These are phyloP conservation scores for Beverwykella pulmonaria DNA, from an alignment of 495 filamentous ascomycete species.

Conservation along the genomic window DNA sequence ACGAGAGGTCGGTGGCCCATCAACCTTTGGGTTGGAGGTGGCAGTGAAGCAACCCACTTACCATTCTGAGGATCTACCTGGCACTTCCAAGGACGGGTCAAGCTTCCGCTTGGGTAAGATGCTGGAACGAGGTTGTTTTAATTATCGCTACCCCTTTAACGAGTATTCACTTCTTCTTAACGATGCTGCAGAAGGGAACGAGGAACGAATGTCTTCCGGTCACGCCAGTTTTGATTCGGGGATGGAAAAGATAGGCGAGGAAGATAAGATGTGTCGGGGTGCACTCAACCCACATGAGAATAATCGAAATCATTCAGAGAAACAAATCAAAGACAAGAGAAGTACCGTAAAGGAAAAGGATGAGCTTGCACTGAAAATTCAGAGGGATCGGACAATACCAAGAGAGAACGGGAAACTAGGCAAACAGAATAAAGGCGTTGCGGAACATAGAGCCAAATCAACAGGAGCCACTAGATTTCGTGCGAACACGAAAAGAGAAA, in stretches of 20 bases:
- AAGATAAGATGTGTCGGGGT: too few species aligned
- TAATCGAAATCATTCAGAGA: too few species aligned
- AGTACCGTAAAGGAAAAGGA: too few species aligned
- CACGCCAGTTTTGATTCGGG: too few species aligned
- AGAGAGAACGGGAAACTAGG: neutral
- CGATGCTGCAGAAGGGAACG: neutral
- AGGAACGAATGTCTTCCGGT: neutral
- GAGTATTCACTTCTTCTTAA: slow-evolving; percentile 10
- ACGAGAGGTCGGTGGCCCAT: slow-evolving; percentile 2
- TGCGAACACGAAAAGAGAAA: neutral
- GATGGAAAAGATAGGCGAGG: too few species aligned
- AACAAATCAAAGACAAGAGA: too few species aligned
- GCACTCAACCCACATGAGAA: too few species aligned
- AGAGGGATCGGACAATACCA: too few species aligned
- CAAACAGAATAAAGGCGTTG: too few species aligned
- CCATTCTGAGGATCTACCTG: neutral
- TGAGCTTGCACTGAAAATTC: too few species aligned
- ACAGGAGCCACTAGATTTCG: neutral
- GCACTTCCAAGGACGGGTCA: neutral
- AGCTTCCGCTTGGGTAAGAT: slow-evolving; percentile 6
- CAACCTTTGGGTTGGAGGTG: slow-evolving; percentile 14
- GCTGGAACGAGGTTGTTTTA: slow-evolving; percentile 7
- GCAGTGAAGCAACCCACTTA: neutral
- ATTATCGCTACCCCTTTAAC: slow-evolving; percentile 17
- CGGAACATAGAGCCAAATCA: neutral